Conservation (phyloP, 129 eudicot species). For the Chrysanthemum lavandulifolium region DNA sequence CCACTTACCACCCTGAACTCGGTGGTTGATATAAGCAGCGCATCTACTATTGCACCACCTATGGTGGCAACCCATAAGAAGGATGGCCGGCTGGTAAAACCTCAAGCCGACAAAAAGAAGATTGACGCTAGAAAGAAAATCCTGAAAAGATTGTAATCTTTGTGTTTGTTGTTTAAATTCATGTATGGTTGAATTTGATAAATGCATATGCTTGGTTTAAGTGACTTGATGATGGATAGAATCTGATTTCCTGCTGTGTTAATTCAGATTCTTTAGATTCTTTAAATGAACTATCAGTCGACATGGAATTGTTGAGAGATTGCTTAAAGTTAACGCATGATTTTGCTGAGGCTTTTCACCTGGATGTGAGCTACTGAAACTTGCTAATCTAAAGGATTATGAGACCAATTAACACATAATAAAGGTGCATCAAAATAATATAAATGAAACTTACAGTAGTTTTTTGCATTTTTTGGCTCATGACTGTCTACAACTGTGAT, state of each 20-base stretch:
- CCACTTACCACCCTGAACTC: conserved; percentile 30
- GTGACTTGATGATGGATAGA: conserved; percentile 25
- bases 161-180: conserved; percentile 13
- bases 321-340: no score
- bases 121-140: conserved; percentile 97
- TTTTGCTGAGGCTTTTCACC: no score
- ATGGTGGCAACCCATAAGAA: conserved; percentile 42
- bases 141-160: conserved; percentile 74
- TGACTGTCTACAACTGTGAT: no score
- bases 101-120: conserved; percentile 79
- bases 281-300: no score
- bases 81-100: conserved; percentile 47
- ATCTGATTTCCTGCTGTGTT: conserved; percentile 1
- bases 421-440: no score
- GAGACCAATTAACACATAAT: no score
- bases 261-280: no score
- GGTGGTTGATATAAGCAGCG: conserved; percentile 48
- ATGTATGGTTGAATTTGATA: conserved; percentile 27
- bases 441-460: no score
- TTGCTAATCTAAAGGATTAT: no score
- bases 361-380: no score
- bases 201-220: conserved; percentile 6
- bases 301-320: no score
- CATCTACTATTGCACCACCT: conserved; percentile 48
- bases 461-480: no score